Evolutionary conservation across 2,329 filamentous ascomycete species (phyloP), one percentile per base, ranked within the genome.

Genomic region (Colletotrichum shisoi): DNA sequence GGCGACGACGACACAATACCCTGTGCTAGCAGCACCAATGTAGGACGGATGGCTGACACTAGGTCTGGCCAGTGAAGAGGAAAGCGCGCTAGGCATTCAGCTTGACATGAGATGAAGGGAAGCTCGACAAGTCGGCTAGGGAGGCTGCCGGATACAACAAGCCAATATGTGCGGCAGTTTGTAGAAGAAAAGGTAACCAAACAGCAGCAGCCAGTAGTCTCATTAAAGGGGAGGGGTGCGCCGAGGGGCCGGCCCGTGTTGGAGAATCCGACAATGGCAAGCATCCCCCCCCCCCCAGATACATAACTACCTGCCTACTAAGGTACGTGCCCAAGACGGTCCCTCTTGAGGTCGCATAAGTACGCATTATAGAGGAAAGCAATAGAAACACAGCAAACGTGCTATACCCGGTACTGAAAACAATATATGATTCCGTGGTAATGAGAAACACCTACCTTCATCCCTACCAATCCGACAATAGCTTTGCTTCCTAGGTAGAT

Each of bases 151-250:
- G 60, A 45, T 42, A 57, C 21, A 21, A 62, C 34, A 17, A 37
- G n/a, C 60, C 51, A 31, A 46, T 12, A 39, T 31, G 40, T 46
- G 59, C 31, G 21, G 40, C 44, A 31, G 40, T 17, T 3, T 17
- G 39, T 49, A 40, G 49, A 56, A 62, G 59, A 62, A 37, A 27
- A 46, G 48, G 31, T 31, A 21, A 46, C 27, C 31, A 56, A 62
- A 40, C 59, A 31, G 59, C 59, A 54, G 52, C 19, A 34, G 31
- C 7, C 7, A 34, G 31, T 34, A 34, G 31, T 34, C 8, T 34
- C 8, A 2, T 3, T 34, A 8, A 34, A 34, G 31, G 31, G 7
- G 31, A 34, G 31, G 31, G 31, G 31, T 31, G 31, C 31, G 31
- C 9, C 31, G 31, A 31, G 31, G 8, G 31, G 31, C 7, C 31